A percentile compares a stretch with the other conserved stretches of the same genome.
These are phyloP conservation scores for Gossypium trilobum DNA, from an alignment of 441 rosid species.

Conservation along the genomic window DNA sequence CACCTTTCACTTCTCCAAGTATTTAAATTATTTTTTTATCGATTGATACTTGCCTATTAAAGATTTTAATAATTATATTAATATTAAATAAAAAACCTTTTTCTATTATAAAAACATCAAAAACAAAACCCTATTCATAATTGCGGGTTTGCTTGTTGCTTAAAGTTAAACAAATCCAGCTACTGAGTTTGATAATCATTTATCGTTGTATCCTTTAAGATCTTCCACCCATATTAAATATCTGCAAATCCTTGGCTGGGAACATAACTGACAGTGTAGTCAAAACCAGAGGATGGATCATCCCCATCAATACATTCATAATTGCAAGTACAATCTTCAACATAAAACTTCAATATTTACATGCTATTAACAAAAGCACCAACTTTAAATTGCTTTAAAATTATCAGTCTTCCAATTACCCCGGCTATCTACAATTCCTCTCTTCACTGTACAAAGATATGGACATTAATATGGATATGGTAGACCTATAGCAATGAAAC, in stretches of 20 bases:
- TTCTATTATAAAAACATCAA: background rate
- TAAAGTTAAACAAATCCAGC: background rate
- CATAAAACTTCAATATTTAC: background rate
- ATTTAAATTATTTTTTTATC: background rate
- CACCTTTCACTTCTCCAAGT: background rate
- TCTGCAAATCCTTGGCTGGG: background rate
- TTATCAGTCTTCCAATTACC: background rate
- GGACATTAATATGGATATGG: background rate
- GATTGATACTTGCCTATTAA: background rate
- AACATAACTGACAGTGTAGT: background rate
- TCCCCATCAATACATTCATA: background rate
- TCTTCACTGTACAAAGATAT: background rate
- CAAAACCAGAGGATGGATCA: background rate
- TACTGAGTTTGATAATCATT: background rate
- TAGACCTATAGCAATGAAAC: conserved; percentile 7
- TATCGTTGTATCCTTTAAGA: background rate
- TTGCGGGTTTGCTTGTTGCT: background rate
- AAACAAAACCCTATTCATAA: background rate
- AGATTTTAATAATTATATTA: too few species aligned
- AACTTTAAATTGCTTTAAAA: background rate
- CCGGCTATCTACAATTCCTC: background rate
- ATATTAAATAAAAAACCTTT: too few species aligned
- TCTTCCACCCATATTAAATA: background rate
- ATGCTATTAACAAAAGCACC: background rate
- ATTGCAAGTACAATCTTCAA: background rate